These are phyloP conservation scores for Colletotrichum camelliae DNA, from an alignment of 2,329 filamentous ascomycete species.

Conservation along the genomic window DNA sequence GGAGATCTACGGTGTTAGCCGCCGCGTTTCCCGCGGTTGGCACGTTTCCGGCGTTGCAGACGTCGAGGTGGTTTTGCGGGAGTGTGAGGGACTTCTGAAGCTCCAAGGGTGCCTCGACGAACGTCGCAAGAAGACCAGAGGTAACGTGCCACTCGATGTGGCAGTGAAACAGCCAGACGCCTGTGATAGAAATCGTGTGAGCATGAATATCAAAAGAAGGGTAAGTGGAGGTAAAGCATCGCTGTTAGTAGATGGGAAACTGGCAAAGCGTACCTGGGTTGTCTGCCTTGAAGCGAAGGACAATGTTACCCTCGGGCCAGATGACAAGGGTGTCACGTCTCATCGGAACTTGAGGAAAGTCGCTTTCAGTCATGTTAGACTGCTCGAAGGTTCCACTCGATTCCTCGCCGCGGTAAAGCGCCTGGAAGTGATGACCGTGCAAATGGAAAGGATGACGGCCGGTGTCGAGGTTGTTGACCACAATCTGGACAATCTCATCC, in stretches of 20 bases:
- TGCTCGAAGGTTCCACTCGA: conserved; percentile 61
- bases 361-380: conserved; percentile 45
- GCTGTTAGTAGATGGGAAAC: too few relatives aligned
- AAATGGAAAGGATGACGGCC: conserved; percentile 79
- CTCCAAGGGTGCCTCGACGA: conserved; percentile 37
- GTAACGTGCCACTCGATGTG: conserved; percentile 64
- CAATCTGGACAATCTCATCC: conserved; percentile 72
- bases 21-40: conserved; percentile 63
- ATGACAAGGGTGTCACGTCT: conserved; percentile 73
- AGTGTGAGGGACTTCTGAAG: conserved; percentile 44
- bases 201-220: background rate
- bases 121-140: conserved; percentile 49
- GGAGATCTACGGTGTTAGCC: conserved; percentile 56
- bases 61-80: conserved; percentile 44
- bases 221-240: background rate
- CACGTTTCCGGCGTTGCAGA: conserved; percentile 39
- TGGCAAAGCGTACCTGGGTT: conserved; percentile 59
- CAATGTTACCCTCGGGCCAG: conserved; percentile 68
- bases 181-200: conserved; percentile 18
- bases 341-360: conserved; percentile 63
- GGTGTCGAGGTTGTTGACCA: conserved; percentile 78
- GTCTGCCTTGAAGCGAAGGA: conserved; percentile 71
- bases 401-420: conserved; percentile 64
- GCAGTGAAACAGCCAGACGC: conserved; percentile 52
- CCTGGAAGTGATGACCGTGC: conserved; percentile 79